Evolutionary conservation across 371 early-diverging fungal genomes (phyloP).

Genomic region (Mortierella sp.): DNA sequence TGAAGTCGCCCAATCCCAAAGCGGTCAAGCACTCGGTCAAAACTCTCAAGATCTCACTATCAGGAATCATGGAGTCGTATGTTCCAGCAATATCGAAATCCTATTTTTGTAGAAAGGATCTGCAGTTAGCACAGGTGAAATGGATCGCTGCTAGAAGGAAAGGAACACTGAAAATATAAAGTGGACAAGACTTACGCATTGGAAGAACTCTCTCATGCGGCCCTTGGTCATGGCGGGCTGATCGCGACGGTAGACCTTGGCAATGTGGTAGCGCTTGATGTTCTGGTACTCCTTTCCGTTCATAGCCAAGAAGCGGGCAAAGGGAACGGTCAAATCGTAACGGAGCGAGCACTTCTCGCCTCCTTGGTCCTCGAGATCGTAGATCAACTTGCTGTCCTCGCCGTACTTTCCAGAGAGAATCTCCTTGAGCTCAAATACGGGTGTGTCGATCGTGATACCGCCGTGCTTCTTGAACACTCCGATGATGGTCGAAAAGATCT

Average conservation of each 20-base stretch:
- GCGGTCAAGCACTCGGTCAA: conserved; percentile 84
- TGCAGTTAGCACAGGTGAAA: not conserved
- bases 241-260: conserved; percentile 99
- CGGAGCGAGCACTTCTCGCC: conserved; percentile 98
- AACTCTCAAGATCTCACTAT: conserved; percentile 94
- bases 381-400: conserved; percentile 99
- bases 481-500: conserved; percentile 90
- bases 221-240: conserved; percentile 99
- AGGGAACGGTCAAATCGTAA: conserved; percentile 99
- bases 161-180: not conserved
- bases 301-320: conserved; percentile 98
- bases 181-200: conserved; percentile 79
- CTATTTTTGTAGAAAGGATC: conserved; percentile 29
- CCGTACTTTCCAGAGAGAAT: conserved; percentile 99
- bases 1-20: conserved; percentile 88
- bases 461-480: conserved; percentile 96
- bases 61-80: conserved; percentile 97
- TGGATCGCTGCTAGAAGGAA: not conserved
- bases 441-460: conserved; percentile 99
- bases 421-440: conserved; percentile 99
- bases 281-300: conserved; percentile 86
- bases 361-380: conserved; percentile 98
- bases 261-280: conserved; percentile 99
- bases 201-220: conserved; percentile 99
- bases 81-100: conserved; percentile 99